These are phyloP conservation scores for Botrytis byssoidea DNA, from an alignment of 2,329 filamentous ascomycete species.

Conservation along the genomic window DNA sequence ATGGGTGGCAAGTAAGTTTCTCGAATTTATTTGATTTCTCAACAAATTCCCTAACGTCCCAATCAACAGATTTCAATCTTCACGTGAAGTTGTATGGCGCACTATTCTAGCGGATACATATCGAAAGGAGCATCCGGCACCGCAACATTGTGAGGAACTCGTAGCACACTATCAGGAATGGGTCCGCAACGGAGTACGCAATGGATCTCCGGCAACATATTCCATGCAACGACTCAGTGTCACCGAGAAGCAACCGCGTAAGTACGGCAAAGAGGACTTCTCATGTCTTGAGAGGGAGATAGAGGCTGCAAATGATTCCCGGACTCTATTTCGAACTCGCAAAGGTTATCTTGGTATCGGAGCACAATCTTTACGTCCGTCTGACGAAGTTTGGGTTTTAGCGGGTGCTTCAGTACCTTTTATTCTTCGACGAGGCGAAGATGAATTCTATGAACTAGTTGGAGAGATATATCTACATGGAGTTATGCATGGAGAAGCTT, in stretches of 20 bases:
- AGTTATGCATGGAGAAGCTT: conserved; percentile 25
- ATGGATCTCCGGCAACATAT: not conserved
- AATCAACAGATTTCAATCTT: conserved; percentile 11
- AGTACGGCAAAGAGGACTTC: not conserved
- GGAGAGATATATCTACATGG: conserved; percentile 27
- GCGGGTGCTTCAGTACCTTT: conserved; percentile 20
- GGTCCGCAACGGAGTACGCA: conserved; percentile 9
- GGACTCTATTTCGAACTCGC: conserved; percentile 9
- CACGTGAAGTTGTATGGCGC: conserved; percentile 14
- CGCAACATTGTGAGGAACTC: conserved; percentile 6
- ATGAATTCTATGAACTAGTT: conserved; percentile 21
- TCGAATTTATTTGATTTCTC: not conserved
- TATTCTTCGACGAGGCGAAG: conserved; percentile 16
- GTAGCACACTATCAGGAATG: conserved; percentile 11
- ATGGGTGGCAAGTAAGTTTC: conserved; percentile 7
- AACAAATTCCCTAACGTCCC: not conserved
- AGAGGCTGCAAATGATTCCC: conserved; percentile 6
- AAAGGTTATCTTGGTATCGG: conserved; percentile 17
- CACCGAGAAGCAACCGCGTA: not conserved
- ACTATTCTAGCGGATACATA: conserved; percentile 11
- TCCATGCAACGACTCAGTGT: conserved; percentile 6
- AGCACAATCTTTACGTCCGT: conserved; percentile 13
- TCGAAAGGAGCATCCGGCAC: conserved; percentile 6
- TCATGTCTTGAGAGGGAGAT: not conserved
- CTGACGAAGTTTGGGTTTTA: conserved; percentile 23